Base-by-base conservation (phyloP, 352 stramenopile species). In the Globisporangium splendens region DNA sequence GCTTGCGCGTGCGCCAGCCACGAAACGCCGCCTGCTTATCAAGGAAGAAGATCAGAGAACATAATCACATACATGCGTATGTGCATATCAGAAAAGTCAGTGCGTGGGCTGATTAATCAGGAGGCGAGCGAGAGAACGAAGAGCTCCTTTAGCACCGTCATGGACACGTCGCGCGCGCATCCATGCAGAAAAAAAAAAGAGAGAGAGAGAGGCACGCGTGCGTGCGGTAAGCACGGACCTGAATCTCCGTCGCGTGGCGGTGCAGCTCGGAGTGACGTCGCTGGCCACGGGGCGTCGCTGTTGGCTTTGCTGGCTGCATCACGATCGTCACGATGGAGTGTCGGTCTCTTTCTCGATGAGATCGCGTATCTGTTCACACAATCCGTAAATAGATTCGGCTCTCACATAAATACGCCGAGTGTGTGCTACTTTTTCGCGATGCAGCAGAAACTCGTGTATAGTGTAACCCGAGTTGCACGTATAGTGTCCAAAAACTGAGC, bases 1-100 rank as follows among this genome's bases (percentile, higher is more conserved):
- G 69, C 35, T 46, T 49, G 17, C 77, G 75, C 38, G 69, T 59
- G 41, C 77, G 68, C 73, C 77, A 90, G 50, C 77, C 80, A 12
- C 80, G 80, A 59, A 85, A 88, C 28, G 48, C 62, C 35, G 67
- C 46, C 75, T 89, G 49, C 2, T n/a, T 18, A 63, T 31, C 28
- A 35, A 35, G 7, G 28, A 35, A 35, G 24, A 31, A 31, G 2
- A 31, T 31, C 24, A 31, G 24, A 35, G 13, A 42, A 38, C 13
- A 35, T 7, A 46, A 21, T 42, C 28, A 13, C 12, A 21, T 12
- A 38, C 17, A 8, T 7, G 8, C 18, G 22, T 8, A 7, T n/a
- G 31, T 3, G 20, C 46, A 35, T 33, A 31, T 43, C 12, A 62
- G 20, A 48, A 24, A 38, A 50, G 43, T 44, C 55, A 22, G 33